Percentiles rank a stretch among this genome's conserved stretches.
Evolutionary conservation across 2,329 filamentous ascomycete species (phyloP).

Genomic region (Chrysosporium keratinophilum): DNA sequence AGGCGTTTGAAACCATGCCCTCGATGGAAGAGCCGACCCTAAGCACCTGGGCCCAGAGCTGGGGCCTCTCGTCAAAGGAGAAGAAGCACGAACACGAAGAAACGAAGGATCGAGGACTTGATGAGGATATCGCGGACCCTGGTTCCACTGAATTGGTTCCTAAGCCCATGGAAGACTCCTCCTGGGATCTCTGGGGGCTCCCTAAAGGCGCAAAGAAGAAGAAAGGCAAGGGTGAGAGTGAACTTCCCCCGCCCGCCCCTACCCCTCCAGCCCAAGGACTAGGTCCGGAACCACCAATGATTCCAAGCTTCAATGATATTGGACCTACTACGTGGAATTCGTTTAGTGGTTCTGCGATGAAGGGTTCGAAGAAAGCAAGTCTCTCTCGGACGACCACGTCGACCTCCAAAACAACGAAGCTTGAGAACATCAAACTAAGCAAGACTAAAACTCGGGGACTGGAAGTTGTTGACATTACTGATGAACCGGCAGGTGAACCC

Average conservation of each 20-base stretch:
- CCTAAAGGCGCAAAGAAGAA: conserved; percentile 42
- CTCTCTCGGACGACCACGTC: conserved; percentile 18
- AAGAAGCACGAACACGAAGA: conserved; percentile 42
- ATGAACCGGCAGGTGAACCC: conserved; percentile 27
- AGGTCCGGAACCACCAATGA: conserved; percentile 29
- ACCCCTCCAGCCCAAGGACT: conserved; percentile 39
- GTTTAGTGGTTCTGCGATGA: conserved; percentile 24
- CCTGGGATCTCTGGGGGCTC: conserved; percentile 27
- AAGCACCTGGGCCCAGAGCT: conserved; percentile 25
- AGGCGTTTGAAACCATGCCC: background rate
- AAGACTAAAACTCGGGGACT: conserved; percentile 24
- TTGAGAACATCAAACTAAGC: conserved; percentile 23
- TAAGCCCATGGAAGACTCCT: conserved; percentile 18
- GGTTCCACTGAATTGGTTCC: conserved; percentile 14
- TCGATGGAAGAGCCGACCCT: conserved; percentile 9
- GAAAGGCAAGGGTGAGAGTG: conserved; percentile 37
- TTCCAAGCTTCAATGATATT: conserved; percentile 21
- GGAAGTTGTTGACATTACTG: conserved; percentile 20
- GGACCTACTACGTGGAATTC: conserved; percentile 34
- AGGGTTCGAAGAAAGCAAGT: conserved; percentile 36
- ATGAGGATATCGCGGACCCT: conserved; percentile 23
- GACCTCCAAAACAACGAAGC: conserved; percentile 18
- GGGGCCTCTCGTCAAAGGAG: conserved; percentile 37
- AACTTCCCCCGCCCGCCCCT: conserved; percentile 40
- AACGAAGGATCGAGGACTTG: conserved; percentile 33